phyloP scores from a whole-genome alignment of 2,329 filamentous ascomycete genomes.

The Hymenoscyphus repandus region DNA sequence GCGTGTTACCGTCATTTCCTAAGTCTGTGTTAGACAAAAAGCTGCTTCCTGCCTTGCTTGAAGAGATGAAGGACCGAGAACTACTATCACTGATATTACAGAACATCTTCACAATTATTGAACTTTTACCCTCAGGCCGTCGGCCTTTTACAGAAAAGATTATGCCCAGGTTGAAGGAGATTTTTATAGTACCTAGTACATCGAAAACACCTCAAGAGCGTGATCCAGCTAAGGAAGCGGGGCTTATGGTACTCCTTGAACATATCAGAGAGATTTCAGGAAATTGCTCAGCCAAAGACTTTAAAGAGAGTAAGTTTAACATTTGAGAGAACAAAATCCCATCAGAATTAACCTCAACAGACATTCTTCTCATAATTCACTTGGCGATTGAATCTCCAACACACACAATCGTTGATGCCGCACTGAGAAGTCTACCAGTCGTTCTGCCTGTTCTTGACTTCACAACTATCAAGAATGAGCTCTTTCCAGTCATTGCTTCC shows the following conservation, averaged over 20 bases:
- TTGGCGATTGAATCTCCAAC: constrained; percentile 83
- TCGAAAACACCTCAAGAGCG: constrained; percentile 56
- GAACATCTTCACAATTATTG: constrained; percentile 87
- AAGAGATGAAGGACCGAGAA: constrained; percentile 90
- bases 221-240: constrained; percentile 79
- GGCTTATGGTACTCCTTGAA: constrained; percentile 85
- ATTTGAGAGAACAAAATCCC: constrained; percentile 3
- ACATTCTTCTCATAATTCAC: constrained; percentile 81
- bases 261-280: constrained; percentile 70
- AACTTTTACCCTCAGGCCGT: constrained; percentile 69
- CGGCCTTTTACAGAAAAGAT: constrained; percentile 80
- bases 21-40: constrained; percentile 94
- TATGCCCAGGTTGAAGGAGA: constrained; percentile 76
- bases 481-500: constrained; percentile 84
- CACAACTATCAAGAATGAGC: constrained; percentile 91
- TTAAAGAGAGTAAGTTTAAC: constrained; percentile 71
- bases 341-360: constrained; percentile 39
- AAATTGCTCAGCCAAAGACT: constrained; percentile 85
- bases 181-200: constrained; percentile 63
- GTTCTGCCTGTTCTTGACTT: constrained; percentile 91
- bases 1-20: constrained; percentile 87
- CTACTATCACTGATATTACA: constrained; percentile 79
- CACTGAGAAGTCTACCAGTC: constrained; percentile 69
- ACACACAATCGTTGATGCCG: constrained; percentile 81
- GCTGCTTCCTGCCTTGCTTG: constrained; percentile 78